phyloP scores from a whole-genome alignment of 2,329 filamentous ascomycete genomes.

The Monilinia fructigena region DNA sequence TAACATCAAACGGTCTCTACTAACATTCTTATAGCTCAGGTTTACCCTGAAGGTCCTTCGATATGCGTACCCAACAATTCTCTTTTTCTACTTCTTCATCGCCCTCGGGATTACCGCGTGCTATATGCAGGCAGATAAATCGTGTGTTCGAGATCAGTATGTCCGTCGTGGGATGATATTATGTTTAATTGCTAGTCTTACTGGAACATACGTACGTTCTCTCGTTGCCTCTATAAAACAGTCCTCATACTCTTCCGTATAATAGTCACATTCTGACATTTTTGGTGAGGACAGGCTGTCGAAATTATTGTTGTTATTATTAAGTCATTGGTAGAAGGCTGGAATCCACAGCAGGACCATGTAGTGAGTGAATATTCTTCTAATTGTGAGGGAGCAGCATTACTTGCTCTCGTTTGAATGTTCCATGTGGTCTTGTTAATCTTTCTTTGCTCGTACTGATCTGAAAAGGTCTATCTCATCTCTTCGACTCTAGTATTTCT shows the following conservation, averaged over 20 bases:
- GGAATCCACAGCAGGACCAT: slow-evolving; percentile 36
- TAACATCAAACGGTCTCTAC: neutral
- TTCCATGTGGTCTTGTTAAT: neutral
- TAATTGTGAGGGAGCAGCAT: neutral
- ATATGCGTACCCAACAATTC: slow-evolving; percentile 56
- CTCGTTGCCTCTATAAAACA: slow-evolving; percentile 43
- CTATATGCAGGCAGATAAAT: slow-evolving; percentile 51
- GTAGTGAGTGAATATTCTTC: slow-evolving; percentile 31
- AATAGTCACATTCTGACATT: slow-evolving; percentile 21
- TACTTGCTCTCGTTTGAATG: neutral
- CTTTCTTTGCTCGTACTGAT: slow-evolving; percentile 21
- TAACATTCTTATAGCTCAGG: slow-evolving; percentile 27
- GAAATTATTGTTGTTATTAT: slow-evolving; percentile 37
- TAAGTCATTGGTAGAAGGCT: slow-evolving; percentile 30
- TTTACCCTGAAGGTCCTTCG: slow-evolving; percentile 44
- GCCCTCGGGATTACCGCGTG: slow-evolving; percentile 53
- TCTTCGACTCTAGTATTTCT: slow-evolving; percentile 64
- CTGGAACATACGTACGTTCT: slow-evolving; percentile 44
- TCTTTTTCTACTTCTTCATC: slow-evolving; percentile 58
- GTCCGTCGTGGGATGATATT: slow-evolving; percentile 47
- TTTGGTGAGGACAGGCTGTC: slow-evolving; percentile 41
- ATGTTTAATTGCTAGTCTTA: slow-evolving; percentile 41
- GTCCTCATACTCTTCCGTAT: neutral
- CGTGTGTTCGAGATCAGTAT: slow-evolving; percentile 41
- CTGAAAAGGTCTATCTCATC: slow-evolving; percentile 52